Conservation (phyloP, 1,284 basidiomycete species). For the Vanrija humicola region DNA sequence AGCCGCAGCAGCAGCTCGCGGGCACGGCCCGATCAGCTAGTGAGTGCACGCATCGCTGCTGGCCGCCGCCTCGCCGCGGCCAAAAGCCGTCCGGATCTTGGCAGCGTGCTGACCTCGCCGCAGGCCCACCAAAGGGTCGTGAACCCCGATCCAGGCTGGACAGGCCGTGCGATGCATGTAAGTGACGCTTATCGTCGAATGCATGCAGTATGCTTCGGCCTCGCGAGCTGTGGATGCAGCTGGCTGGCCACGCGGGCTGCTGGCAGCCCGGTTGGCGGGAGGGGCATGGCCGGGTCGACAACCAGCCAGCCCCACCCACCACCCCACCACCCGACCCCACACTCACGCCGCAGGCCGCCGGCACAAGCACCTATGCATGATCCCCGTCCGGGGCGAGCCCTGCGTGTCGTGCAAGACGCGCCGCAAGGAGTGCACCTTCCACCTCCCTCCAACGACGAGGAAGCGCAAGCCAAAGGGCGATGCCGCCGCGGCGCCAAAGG, state of each 20-base stretch:
- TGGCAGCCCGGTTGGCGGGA: too few relatives aligned
- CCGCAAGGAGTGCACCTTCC: constrained; percentile 26
- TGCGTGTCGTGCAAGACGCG: constrained; percentile 27
- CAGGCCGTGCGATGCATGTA: constrained; percentile 26
- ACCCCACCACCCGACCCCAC: background rate
- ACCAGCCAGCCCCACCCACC: background rate
- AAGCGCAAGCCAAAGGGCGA: constrained; percentile 17
- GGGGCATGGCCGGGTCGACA: too few relatives aligned
- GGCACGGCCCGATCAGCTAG: too few relatives aligned
- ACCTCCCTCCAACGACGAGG: constrained; percentile 23
- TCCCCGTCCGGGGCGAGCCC: constrained; percentile 21
- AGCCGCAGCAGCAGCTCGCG: too few relatives aligned
- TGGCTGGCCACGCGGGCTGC: too few relatives aligned
- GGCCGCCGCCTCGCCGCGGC: too few relatives aligned
- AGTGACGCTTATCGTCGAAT: background rate
- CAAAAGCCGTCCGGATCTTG: too few relatives aligned
- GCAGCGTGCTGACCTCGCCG: too few relatives aligned
- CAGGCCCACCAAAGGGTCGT: background rate
- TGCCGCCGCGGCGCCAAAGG: background rate
- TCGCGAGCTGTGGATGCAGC: too few relatives aligned
- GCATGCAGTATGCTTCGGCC: too few relatives aligned
- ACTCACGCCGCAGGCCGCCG: constrained; percentile 18
- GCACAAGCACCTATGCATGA: constrained; percentile 31
- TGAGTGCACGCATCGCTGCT: too few relatives aligned
- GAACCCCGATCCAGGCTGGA: constrained; percentile 10